Conservation (phyloP, 2,329 filamentous ascomycete species). For the Pseudopyricularia cyperi region DNA sequence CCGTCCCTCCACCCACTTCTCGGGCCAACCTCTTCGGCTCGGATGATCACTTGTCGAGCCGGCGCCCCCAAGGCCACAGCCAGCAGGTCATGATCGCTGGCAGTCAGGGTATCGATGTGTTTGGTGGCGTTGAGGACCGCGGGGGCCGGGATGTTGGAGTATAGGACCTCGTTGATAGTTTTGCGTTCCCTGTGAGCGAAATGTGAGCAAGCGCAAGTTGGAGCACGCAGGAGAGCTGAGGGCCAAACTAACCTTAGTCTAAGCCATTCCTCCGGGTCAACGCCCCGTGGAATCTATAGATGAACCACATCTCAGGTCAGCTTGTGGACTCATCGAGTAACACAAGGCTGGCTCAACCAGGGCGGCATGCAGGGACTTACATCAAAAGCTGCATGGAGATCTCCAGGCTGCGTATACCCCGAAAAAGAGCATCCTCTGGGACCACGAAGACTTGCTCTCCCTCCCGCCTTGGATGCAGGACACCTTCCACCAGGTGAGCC, state of each 20-base stretch:
- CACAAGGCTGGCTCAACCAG: background rate
- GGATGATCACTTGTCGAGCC: constrained; percentile 37
- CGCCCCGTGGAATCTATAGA: constrained; percentile 27
- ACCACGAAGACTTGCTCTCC: constrained; percentile 7
- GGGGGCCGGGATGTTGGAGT: constrained; percentile 26
- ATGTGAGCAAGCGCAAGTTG: constrained; percentile 21
- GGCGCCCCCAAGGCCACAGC: constrained; percentile 39
- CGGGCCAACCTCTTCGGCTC: constrained; percentile 38
- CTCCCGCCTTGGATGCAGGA: constrained; percentile 12
- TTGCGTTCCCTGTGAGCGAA: constrained; percentile 8
- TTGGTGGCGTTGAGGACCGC: constrained; percentile 25
- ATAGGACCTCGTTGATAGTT: constrained; percentile 20
- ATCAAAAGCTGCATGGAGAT: constrained; percentile 23
- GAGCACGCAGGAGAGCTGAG: background rate
- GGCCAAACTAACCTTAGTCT: constrained; percentile 21
- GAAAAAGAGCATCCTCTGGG: constrained; percentile 22
- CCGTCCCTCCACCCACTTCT: constrained; percentile 39
- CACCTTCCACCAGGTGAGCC: constrained; percentile 12
- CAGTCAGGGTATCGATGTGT: constrained; percentile 34
- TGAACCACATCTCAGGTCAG: no score
- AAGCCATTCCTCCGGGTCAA: constrained; percentile 31
- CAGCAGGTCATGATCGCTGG: constrained; percentile 32
- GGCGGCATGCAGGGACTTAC: constrained; percentile 11
- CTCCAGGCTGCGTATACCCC: constrained; percentile 19
- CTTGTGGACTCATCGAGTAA: constrained; percentile 2